These are phyloP conservation scores for Laburnicola sp. DNA, from an alignment of 2,329 filamentous ascomycete species.

Conservation along the genomic window DNA sequence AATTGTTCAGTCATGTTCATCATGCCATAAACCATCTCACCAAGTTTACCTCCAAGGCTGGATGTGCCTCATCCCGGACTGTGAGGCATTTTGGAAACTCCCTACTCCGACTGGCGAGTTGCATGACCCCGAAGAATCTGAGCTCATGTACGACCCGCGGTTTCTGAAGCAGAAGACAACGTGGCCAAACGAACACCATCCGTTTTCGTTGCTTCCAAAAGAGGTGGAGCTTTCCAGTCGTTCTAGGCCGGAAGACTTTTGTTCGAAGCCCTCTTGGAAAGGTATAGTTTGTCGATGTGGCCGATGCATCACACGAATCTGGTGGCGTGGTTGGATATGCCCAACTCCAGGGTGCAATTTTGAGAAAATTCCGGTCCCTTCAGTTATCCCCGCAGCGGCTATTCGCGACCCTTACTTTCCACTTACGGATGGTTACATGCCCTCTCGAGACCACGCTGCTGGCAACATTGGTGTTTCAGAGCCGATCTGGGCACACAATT, in stretches of 20 bases:
- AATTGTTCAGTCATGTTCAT: constrained; percentile 42
- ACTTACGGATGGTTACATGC: constrained; percentile 37
- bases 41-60: constrained; percentile 55
- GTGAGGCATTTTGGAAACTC: constrained; percentile 60
- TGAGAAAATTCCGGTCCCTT: constrained; percentile 39
- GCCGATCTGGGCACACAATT: constrained; percentile 40
- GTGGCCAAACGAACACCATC: constrained; percentile 47
- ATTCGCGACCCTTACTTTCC: constrained; percentile 44
- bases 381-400: constrained; percentile 29
- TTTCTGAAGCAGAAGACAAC: constrained; percentile 61
- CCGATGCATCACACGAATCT: constrained; percentile 62
- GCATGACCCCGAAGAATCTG: constrained; percentile 33
- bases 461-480: background rate
- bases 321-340: constrained; percentile 67
- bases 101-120: constrained; percentile 21
- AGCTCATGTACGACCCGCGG: constrained; percentile 56
- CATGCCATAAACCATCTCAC: constrained; percentile 37
- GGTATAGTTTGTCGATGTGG: constrained; percentile 69
- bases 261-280: constrained; percentile 57
- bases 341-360: constrained; percentile 57
- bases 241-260: constrained; percentile 50
- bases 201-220: constrained; percentile 40
- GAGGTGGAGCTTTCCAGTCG: constrained; percentile 36
- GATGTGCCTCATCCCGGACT: constrained; percentile 61
- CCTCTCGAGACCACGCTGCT: constrained; percentile 23